A percentile compares a stretch with the other conserved stretches of the same genome.
Conservation (phyloP, 768 basidiomycete genomes). For the Polyporus arcularius region DNA sequence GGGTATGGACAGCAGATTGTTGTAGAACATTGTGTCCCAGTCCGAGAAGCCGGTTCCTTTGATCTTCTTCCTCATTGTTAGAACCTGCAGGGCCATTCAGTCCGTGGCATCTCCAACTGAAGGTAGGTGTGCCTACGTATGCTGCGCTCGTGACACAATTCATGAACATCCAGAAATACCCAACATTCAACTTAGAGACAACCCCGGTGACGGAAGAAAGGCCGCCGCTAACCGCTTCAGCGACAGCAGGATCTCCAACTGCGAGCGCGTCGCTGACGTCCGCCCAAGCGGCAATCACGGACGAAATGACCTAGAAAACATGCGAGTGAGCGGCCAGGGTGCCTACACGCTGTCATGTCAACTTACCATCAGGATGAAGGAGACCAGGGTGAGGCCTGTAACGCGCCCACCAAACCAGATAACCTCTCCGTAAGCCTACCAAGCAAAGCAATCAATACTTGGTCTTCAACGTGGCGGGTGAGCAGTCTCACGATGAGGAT, state of each 20-base stretch:
- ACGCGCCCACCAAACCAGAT: conserved; percentile 94
- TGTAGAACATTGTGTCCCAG: conserved; percentile 99
- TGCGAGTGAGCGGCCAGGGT: neutral
- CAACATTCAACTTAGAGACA: conserved; percentile 63
- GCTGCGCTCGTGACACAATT: conserved; percentile 91
- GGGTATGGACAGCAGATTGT: conserved; percentile 94
- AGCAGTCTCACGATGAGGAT: conserved; percentile 81
- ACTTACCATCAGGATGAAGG: conserved; percentile 90
- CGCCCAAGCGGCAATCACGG: conserved; percentile 94
- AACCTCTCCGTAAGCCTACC: conserved; percentile 94
- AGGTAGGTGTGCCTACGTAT: conserved; percentile 54
- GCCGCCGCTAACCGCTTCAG: conserved; percentile 26
- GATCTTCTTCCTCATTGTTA: conserved; percentile 96
- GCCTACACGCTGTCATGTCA: neutral
- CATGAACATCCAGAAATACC: conserved; percentile 95
- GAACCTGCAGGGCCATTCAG: conserved; percentile 56
- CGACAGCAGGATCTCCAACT: conserved; percentile 29
- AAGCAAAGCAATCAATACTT: neutral
- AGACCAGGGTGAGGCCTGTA: conserved; percentile 82
- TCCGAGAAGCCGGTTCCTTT: conserved; percentile 94
- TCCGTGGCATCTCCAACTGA: neutral
- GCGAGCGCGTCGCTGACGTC: conserved; percentile 62
- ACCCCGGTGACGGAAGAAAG: conserved; percentile 43
- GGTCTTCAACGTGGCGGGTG: neutral
- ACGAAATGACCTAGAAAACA: conserved; percentile 74